phyloP scores from a whole-genome alignment of 2,329 filamentous ascomycete genomes.

The Trichophyton rubrum region DNA sequence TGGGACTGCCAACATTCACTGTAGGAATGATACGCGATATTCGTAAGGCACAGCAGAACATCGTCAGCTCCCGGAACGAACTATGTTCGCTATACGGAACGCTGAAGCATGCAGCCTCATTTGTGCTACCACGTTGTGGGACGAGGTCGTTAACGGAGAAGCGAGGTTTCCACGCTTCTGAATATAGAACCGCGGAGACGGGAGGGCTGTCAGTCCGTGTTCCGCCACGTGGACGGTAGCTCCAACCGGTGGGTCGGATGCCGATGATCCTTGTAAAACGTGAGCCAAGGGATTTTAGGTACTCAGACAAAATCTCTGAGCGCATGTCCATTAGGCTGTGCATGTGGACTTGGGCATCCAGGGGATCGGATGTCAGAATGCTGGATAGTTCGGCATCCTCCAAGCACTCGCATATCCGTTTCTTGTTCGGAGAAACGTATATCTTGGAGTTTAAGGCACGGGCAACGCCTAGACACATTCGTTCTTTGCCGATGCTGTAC shows the following conservation, averaged over 20 bases:
- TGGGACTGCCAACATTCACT: slow-evolving; percentile 65
- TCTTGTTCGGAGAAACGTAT: slow-evolving; percentile 71
- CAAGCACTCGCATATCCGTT: slow-evolving; percentile 69
- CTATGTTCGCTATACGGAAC: slow-evolving; percentile 95
- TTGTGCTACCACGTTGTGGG: slow-evolving; percentile 71
- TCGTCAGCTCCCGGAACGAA: slow-evolving; percentile 82
- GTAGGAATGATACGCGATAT: slow-evolving; percentile 89
- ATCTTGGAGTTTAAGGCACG: slow-evolving; percentile 77
- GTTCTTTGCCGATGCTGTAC: slow-evolving; percentile 95
- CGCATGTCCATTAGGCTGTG: slow-evolving; percentile 90
- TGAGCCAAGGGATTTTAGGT: slow-evolving; percentile 65
- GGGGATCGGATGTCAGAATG: slow-evolving; percentile 66
- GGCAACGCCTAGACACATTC: slow-evolving; percentile 86
- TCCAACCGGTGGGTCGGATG: slow-evolving; percentile 90
- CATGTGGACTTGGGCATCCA: slow-evolving; percentile 92
- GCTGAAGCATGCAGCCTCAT: slow-evolving; percentile 74
- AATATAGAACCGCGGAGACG: slow-evolving; percentile 53
- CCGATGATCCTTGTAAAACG: slow-evolving; percentile 80
- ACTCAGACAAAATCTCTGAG: slow-evolving; percentile 78
- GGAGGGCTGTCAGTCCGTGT: slow-evolving; percentile 50
- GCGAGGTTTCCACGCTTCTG: slow-evolving; percentile 59
- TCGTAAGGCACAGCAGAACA: slow-evolving; percentile 78
- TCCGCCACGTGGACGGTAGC: slow-evolving; percentile 60
- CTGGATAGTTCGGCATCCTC: slow-evolving; percentile 70
- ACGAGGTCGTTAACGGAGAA: slow-evolving; percentile 62